Base-by-base conservation (phyloP, 1,284 basidiomycete species). In the Apiotrichum akiyoshidainum region DNA sequence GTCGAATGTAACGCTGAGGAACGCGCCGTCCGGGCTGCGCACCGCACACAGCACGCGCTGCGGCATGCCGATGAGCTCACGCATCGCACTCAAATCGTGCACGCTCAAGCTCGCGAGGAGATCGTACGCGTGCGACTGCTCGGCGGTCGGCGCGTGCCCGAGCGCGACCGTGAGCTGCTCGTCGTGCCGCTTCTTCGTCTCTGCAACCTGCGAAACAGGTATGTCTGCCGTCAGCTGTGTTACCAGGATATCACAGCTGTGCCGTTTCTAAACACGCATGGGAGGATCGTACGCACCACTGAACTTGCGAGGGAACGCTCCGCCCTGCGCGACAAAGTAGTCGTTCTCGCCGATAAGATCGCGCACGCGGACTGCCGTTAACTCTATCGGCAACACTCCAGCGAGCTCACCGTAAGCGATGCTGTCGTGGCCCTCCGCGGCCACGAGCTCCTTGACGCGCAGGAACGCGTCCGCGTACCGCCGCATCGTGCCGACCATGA, bases 311-410 rank as follows among this genome's bases (percentile, higher is more conserved):
- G 61, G 61, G 42, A 57, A 63, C 12, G 55, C n/a, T 40, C 61
- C 61, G 46, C 52, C 41, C 55, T 63, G 52, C 2, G 14, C 39
- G 14, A 63, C 61, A 39, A 80, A 80, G 61, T 74, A 71, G 13
- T 60, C 54, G 65, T 80, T 80, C 70, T 78, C 66, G 12, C 80
- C 80, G 52, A 80, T 77, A 35, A 80, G 76, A 57, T 81, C 80
- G 48, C 78, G 69, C 17, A 80, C 75, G 41, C 73, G 65, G 5
- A 72, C 63, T 63, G 57, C 10, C 2, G 40, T 61, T 21, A 59
- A 57, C 22, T 39, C 11, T 11, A 2, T 9, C 9, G n/a, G n/a
- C 5, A 17, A n/a, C 11, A 22, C 9, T 33, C 8, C 31, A 14
- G 4, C 11, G 14, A 14, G 44, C 53, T 4, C 40, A 62, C 61